Evolutionary conservation across 495 filamentous ascomycete species (phyloP), one percentile per base, ranked within the genome.

Genomic region (Neurospora cerealis): DNA sequence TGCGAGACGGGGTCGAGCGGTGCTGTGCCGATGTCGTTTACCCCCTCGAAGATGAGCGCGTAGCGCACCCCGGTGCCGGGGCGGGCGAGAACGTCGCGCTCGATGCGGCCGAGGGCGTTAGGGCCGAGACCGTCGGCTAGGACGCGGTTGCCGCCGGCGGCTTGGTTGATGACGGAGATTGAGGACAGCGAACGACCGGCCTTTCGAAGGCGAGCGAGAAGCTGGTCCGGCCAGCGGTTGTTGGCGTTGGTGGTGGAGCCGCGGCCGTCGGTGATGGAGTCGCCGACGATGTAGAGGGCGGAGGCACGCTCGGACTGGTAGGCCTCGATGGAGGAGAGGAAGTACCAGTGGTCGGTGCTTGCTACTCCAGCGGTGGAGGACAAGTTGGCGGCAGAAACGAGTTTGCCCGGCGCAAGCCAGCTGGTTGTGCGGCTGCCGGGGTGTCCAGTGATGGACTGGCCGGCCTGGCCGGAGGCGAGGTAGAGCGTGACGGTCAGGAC

Each of bases 261-360:
- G 7, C 88, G 82, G 5, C 90, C 91, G 77, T 92, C 91, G 11
- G 90, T 92, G 75, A 93, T 91, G 77, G 85, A 88, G 79, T 93
- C 91, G 34, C 91, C 90, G 9, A 93, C 79, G 19, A 93, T 83
- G 11, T 82, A 86, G 69, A 91, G 85, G n/a, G 83, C 79, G 8
- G 78, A 69, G 66, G 70, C 70, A 0, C 34, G 11, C 2, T 77
- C 70, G 5, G 81, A 24, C 6, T 77, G 75, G 5, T 80, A 85
- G 19, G 81, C 89, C 75, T 91, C 88, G 13, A 92, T 75, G 13
- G 82, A 83, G 32, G 83, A 85, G 70, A 90, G 79, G 72, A 88
- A 90, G 74, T 83, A 85, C 89, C 89, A 85, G 73, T 83, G 81
- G 62, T 80, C 78, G 15, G 75, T 78, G 40, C 40, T 41, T 41